A percentile compares a stretch with the other conserved stretches of the same genome.
Evolutionary conservation across 1,139 yeast genomes (phyloP).

Genomic region (Hansenula lynferdii): DNA sequence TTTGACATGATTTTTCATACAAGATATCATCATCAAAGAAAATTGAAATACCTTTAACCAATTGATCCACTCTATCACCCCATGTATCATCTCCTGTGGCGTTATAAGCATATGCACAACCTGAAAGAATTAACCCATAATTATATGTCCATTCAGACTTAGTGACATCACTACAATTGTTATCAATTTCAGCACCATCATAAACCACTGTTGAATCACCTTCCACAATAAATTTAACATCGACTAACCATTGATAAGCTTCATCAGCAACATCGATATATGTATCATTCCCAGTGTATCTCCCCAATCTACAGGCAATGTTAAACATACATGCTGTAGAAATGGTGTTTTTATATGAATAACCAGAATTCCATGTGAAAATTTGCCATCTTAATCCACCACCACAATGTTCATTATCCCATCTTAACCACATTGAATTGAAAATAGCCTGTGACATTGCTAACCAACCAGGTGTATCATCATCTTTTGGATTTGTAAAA

Average conservation of each 20-base stretch:
- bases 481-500: slow-evolving; percentile 43
- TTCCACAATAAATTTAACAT: slow-evolving; percentile 40
- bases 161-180: slow-evolving; percentile 46
- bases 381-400: slow-evolving; percentile 74
- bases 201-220: slow-evolving; percentile 36
- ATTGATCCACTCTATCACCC: slow-evolving; percentile 40
- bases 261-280: slow-evolving; percentile 51
- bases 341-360: slow-evolving; percentile 61
- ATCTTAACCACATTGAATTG: slow-evolving; percentile 48
- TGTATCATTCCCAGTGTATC: slow-evolving; percentile 50
- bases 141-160: slow-evolving; percentile 56
- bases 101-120: slow-evolving; percentile 56
- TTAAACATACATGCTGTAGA: slow-evolving; percentile 61
- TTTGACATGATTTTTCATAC: slow-evolving; percentile 55
- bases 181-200: slow-evolving; percentile 54
- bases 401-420: slow-evolving; percentile 51
- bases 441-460: slow-evolving; percentile 55
- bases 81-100: slow-evolving; percentile 48
- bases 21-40: slow-evolving; percentile 40
- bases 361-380: slow-evolving; percentile 66
- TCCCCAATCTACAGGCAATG: slow-evolving; percentile 56
- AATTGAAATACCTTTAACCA: slow-evolving; percentile 40
- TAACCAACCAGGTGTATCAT: slow-evolving; percentile 41
- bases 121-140: slow-evolving; percentile 55
- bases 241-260: slow-evolving; percentile 58